Conservation (phyloP, 2,329 filamentous ascomycete genomes). For the Claviceps capensis region DNA sequence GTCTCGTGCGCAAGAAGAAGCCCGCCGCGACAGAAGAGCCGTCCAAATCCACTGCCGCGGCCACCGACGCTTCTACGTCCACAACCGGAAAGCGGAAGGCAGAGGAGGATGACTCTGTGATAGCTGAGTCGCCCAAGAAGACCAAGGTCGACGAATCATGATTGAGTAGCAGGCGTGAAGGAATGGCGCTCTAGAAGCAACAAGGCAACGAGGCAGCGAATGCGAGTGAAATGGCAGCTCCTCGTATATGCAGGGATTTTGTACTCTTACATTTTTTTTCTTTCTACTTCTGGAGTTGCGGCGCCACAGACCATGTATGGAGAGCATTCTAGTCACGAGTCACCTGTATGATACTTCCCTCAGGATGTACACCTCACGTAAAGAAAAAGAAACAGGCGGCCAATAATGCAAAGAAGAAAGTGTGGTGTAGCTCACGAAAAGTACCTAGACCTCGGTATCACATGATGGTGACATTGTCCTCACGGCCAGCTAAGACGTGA, state of each 20-base stretch:
- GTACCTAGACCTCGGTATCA: too few relatives aligned
- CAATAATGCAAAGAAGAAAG: not conserved
- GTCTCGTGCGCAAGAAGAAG: slow-evolving; percentile 64
- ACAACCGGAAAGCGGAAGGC: slow-evolving; percentile 28
- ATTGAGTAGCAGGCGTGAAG: not conserved
- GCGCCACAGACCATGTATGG: not conserved
- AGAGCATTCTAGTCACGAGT: not conserved
- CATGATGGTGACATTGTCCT: too few relatives aligned
- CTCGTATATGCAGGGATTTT: not conserved
- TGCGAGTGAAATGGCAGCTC: not conserved
- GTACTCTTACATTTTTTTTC: not conserved
- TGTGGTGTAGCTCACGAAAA: not conserved
- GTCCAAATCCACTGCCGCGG: slow-evolving; percentile 4
- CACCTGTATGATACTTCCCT: too few relatives aligned
- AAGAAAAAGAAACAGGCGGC: not conserved
- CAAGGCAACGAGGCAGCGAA: too few relatives aligned
- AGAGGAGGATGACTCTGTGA: slow-evolving; percentile 14
- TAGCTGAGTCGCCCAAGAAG: slow-evolving; percentile 20
- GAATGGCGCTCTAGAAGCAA: too few relatives aligned
- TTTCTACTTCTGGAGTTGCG: not conserved
- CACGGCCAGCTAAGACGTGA: too few relatives aligned
- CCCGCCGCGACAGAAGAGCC: slow-evolving; percentile 18
- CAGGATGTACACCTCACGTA: not conserved
- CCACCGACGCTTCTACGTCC: not conserved
- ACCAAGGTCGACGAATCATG: slow-evolving; percentile 18